Evolutionary conservation across 805 yeast species (phyloP).

Genomic region (Pichia californica): DNA sequence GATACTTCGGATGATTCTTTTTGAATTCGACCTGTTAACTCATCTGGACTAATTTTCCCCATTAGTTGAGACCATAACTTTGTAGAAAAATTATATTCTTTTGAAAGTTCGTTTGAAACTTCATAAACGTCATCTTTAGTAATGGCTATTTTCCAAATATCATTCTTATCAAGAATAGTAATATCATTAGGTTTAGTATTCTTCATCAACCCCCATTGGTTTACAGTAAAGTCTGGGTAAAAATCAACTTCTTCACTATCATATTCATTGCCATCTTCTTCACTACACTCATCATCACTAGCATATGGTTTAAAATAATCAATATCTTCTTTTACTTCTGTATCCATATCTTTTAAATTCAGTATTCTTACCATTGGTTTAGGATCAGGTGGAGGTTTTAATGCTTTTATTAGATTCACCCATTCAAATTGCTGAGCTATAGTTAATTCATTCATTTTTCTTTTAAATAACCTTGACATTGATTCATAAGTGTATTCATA

Average conservation of each 20-base stretch:
- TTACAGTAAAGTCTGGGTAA: background rate
- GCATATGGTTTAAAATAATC: background rate
- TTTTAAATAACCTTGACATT: background rate
- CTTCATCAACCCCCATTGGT: background rate
- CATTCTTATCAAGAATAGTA: background rate
- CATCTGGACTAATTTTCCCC: too few relatives aligned
- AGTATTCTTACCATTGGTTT: constrained; percentile 2
- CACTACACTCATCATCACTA: background rate
- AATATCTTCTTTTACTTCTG: background rate
- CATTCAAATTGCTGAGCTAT: constrained; percentile 1
- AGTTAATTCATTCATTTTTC: constrained; percentile 4
- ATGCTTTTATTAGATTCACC: background rate
- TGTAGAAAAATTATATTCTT: background rate
- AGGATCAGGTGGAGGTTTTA: background rate
- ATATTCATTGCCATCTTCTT: background rate
- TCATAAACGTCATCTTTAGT: constrained; percentile 7
- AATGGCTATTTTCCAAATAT: constrained; percentile 2
- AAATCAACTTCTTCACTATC: constrained; percentile 2
- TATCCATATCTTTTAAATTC: background rate
- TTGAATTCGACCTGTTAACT: too few relatives aligned
- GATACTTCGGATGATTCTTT: too few relatives aligned
- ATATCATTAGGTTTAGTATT: constrained; percentile 1
- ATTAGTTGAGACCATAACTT: background rate
- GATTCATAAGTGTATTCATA: background rate
- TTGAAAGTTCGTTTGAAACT: constrained; percentile 2